Percentiles rank a stretch among this genome's conserved stretches.
Conservation (phyloP, 345 rosid genomes). For the Gossypium ekmanianum region DNA sequence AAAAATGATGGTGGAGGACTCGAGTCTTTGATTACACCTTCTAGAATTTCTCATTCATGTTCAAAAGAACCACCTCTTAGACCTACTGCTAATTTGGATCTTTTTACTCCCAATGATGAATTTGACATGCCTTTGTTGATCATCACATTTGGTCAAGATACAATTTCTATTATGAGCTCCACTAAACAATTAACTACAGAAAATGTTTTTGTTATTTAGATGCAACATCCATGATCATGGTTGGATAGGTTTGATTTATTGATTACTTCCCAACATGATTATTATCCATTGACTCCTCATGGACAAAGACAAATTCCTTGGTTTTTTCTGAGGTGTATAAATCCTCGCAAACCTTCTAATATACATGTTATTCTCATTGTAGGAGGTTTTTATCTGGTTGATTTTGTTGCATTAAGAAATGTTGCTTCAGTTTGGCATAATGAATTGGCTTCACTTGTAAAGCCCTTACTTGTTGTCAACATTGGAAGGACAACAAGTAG, state of each 20-base stretch:
- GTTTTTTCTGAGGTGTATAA: slow-evolving; percentile 68
- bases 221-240: slow-evolving; percentile 80
- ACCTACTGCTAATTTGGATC: too few species aligned
- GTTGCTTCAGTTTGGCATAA: slow-evolving; percentile 73
- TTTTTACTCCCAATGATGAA: too few species aligned
- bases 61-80: too few species aligned
- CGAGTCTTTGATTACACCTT: too few species aligned
- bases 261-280: slow-evolving; percentile 83
- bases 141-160: slow-evolving; percentile 85
- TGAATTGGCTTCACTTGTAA: slow-evolving; percentile 55
- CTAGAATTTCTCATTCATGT: too few species aligned
- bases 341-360: slow-evolving; percentile 71
- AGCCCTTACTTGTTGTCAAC: slow-evolving; percentile 88
- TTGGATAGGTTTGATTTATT: slow-evolving; percentile 81
- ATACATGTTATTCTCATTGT: slow-evolving; percentile 76
- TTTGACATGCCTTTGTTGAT: slow-evolving; percentile 50
- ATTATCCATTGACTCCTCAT: slow-evolving; percentile 69
- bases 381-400: slow-evolving; percentile 84
- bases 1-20: too few species aligned
- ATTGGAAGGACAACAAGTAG: slow-evolving; percentile 88
- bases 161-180: slow-evolving; percentile 64
- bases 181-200: slow-evolving; percentile 70
- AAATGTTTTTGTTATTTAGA: slow-evolving; percentile 80
- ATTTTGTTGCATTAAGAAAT: slow-evolving; percentile 51
- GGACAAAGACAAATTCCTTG: slow-evolving; percentile 61